These are phyloP conservation scores for Fraxinus sp. DNA, from an alignment of 305 asterid species.

Conservation along the genomic window DNA sequence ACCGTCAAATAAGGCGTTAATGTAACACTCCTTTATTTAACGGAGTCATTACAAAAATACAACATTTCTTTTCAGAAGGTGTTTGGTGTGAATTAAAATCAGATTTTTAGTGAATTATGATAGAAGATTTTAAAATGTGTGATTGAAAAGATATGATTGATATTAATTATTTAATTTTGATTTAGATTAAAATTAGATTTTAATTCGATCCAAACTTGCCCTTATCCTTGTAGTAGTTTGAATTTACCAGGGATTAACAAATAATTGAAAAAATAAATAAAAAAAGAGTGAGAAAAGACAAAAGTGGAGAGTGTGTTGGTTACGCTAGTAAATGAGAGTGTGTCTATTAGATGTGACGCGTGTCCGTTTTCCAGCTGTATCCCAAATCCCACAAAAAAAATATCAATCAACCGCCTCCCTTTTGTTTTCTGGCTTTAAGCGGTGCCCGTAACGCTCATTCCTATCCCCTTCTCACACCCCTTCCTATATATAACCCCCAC, in stretches of 20 bases:
- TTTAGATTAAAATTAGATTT: too few species aligned
- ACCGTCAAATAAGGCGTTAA: too few species aligned
- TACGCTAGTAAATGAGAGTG: constrained; percentile 12
- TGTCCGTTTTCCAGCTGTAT: constrained; percentile 37
- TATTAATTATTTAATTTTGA: too few species aligned
- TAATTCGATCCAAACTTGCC: too few species aligned
- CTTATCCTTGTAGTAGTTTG: too few species aligned
- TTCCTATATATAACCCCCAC: constrained; percentile 11
- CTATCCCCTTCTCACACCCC: background rate
- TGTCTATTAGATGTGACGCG: constrained; percentile 19
- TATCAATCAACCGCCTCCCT: constrained; percentile 12
- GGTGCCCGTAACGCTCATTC: constrained; percentile 3
- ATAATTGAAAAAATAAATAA: background rate
- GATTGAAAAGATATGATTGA: too few species aligned
- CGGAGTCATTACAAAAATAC: too few species aligned
- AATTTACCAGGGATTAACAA: background rate
- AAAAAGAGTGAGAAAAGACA: background rate
- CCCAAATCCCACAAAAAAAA: constrained; percentile 9
- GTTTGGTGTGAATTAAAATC: too few species aligned
- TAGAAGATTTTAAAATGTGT: too few species aligned
- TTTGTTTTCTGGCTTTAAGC: background rate
- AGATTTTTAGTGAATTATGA: too few species aligned
- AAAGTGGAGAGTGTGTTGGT: constrained; percentile 11
- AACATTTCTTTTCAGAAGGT: too few species aligned
- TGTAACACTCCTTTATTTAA: too few species aligned